Percentiles rank a stretch among this genome's conserved stretches.
Evolutionary conservation across 2,329 filamentous ascomycete species (phyloP).

Genomic region (Raffaelea albimanens): DNA sequence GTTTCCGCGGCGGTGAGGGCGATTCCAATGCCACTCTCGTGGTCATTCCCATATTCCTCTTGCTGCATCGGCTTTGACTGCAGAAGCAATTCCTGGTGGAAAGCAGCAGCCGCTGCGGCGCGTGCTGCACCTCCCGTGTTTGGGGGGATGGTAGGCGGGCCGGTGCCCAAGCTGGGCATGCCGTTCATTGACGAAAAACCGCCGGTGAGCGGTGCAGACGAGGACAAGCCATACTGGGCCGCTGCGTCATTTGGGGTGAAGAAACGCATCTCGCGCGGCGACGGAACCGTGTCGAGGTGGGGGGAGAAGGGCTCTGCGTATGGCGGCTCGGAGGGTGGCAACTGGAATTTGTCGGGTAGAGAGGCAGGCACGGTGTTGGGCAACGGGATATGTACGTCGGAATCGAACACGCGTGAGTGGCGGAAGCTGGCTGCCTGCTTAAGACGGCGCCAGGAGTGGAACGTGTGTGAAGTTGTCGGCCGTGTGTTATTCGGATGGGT

Average conservation of each 20-base stretch:
- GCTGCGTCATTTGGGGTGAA: not conserved
- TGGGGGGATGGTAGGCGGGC: conserved; percentile 51
- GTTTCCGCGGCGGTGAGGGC: conserved; percentile 35
- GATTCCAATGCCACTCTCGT: conserved; percentile 57
- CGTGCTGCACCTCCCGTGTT: conserved; percentile 53
- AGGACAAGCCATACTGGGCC: not conserved
- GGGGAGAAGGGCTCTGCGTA: not conserved
- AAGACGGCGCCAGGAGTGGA: conserved; percentile 37
- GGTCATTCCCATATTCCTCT: conserved; percentile 43
- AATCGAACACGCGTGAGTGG: conserved; percentile 35
- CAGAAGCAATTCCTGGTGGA: conserved; percentile 29
- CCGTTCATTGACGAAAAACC: conserved; percentile 11
- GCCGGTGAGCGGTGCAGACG: conserved; percentile 6
- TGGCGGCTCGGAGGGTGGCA: no score
- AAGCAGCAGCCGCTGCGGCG: conserved; percentile 46
- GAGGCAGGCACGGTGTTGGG: conserved; percentile 25
- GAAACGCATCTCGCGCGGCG: conserved; percentile 23
- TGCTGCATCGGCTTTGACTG: conserved; percentile 31
- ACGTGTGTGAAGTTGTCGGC: conserved; percentile 38
- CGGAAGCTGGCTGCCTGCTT: conserved; percentile 41
- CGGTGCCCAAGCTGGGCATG: conserved; percentile 39
- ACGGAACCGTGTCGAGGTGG: conserved; percentile 25
- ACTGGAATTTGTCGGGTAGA: conserved; percentile 21
- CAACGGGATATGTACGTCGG: conserved; percentile 17
- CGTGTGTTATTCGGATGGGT: conserved; percentile 14